Evolutionary conservation across 1,284 basidiomycete species (phyloP), one percentile per base, ranked within the genome.

Genomic region (Ustilago cynodontis): DNA sequence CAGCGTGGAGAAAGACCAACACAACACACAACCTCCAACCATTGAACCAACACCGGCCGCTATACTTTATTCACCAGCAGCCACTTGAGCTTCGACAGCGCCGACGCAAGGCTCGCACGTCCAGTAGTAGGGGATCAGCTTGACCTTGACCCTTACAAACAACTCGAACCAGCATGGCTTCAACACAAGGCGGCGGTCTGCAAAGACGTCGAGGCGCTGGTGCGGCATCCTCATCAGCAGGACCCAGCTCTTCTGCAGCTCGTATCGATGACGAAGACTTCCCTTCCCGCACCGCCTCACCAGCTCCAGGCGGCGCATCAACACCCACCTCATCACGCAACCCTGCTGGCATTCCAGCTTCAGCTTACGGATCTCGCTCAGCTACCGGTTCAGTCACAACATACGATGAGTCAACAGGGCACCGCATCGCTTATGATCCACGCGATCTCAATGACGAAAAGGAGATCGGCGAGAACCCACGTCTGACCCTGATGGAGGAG

Each of bases 401-500:
- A 7, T 71, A 74, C 35, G 74, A 82, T 59, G 63, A 70, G 7
- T 58, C 65, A 0, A 56, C 58, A 13, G 81, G 81, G 16, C 83
- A 83, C 49, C 71, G 78, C 87, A 91, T 99, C 81, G 96, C 96
- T 1, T 98, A 90, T 85, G 96, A 99, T 88, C 95, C 95, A 0
- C 88, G 95, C 63, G 97, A 99, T 87, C 87, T 98, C 77, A 90
- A 92, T 79, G 89, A 91, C 81, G 91, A 91, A 54, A 88, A 90
- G 53, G 94, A 97, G 86, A 90, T 91, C 65, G 88, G 88, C 39
- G 91, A 91, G 85, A 90, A 93, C 86, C 97, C 96, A 0, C 89
- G 90, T 69, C 88, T 99, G 79, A 99, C 96, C 10, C 90, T 99
- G 65, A 94, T 99, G 93, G 96, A 99, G 88, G 97, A 99, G 88